These are phyloP conservation scores for Monilinia laxa DNA, from an alignment of 2,329 filamentous ascomycete genomes.

Conservation along the genomic window DNA sequence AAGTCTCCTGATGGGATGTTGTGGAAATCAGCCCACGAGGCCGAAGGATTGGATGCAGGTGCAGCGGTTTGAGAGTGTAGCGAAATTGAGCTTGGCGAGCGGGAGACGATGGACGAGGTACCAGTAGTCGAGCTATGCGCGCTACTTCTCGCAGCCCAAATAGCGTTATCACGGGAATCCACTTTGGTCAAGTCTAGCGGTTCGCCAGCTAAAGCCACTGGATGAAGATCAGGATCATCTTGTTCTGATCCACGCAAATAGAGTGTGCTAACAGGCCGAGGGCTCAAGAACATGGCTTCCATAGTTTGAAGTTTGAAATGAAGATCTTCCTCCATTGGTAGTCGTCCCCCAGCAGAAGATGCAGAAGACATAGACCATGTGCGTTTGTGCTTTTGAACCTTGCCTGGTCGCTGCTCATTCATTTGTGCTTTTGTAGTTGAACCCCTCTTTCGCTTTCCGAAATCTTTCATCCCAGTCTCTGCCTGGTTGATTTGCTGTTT, in stretches of 20 bases:
- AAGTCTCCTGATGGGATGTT: constrained; percentile 52
- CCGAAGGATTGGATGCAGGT: constrained; percentile 39
- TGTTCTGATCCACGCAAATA: constrained; percentile 74
- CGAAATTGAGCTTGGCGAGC: constrained; percentile 65
- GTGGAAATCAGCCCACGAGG: constrained; percentile 59
- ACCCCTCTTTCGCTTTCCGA: constrained; percentile 62
- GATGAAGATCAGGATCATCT: constrained; percentile 77
- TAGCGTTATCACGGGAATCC: constrained; percentile 40
- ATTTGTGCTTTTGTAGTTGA: constrained; percentile 47
- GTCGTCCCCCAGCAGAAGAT: constrained; percentile 58
- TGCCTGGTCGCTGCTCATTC: constrained; percentile 64
- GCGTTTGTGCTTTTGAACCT: constrained; percentile 84
- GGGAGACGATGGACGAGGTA: constrained; percentile 62
- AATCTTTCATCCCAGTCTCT: constrained; percentile 66
- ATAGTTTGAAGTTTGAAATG: constrained; percentile 75
- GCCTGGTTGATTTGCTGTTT: constrained; percentile 88
- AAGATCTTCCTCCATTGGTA: constrained; percentile 70
- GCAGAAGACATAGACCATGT: constrained; percentile 93
- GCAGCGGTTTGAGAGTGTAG: constrained; percentile 53
- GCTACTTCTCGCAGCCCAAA: constrained; percentile 49
- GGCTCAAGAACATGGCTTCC: constrained; percentile 88
- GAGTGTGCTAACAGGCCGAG: constrained; percentile 72
- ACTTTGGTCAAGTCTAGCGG: constrained; percentile 57
- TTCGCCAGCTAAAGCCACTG: constrained; percentile 71
- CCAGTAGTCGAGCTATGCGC: constrained; percentile 57